Evolutionary conservation across 2,329 filamentous ascomycete genomes (phyloP).

Genomic region (Penicillium sclerotiorum): DNA sequence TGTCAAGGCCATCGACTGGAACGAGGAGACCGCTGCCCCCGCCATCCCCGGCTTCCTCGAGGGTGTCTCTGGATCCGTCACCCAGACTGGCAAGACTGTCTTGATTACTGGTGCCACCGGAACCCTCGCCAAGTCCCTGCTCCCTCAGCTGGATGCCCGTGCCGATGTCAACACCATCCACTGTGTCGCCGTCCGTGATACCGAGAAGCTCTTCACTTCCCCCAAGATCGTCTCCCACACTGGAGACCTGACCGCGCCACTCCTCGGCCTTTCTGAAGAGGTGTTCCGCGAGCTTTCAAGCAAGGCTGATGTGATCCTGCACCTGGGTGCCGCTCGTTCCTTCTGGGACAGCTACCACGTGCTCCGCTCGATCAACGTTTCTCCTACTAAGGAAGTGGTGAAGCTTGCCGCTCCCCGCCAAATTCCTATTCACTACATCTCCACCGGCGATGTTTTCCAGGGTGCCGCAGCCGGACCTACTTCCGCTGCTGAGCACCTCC

Average conservation of each 20-base stretch:
- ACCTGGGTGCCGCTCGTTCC: slow-evolving; percentile 50
- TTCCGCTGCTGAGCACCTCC: slow-evolving; percentile 11
- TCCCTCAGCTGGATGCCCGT: slow-evolving; percentile 39
- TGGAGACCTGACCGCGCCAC: slow-evolving; percentile 41
- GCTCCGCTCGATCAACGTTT: slow-evolving; percentile 29
- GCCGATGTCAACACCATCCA: slow-evolving; percentile 41
- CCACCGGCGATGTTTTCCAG: slow-evolving; percentile 35
- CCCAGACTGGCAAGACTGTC: slow-evolving; percentile 3
- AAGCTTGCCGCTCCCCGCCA: slow-evolving; percentile 15
- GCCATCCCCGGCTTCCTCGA: neutral
- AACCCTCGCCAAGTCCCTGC: slow-evolving; percentile 45
- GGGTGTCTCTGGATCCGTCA: neutral
- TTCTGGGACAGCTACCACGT: slow-evolving; percentile 31
- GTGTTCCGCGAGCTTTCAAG: slow-evolving; percentile 32
- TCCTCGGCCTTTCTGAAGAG: slow-evolving; percentile 43
- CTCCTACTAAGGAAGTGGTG: slow-evolving; percentile 26
- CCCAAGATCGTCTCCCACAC: slow-evolving; percentile 37
- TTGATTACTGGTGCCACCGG: slow-evolving; percentile 35
- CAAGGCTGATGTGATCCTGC: slow-evolving; percentile 55
- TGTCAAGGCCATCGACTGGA: no score
- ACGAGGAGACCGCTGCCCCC: neutral
- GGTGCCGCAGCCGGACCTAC: slow-evolving; percentile 18
- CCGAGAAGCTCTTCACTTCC: slow-evolving; percentile 7
- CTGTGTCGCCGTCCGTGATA: slow-evolving; percentile 43
- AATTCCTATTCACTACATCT: slow-evolving; percentile 38